Evolutionary conservation across 2,329 filamentous ascomycete species (phyloP).

Genomic region (Aspergillus persii): DNA sequence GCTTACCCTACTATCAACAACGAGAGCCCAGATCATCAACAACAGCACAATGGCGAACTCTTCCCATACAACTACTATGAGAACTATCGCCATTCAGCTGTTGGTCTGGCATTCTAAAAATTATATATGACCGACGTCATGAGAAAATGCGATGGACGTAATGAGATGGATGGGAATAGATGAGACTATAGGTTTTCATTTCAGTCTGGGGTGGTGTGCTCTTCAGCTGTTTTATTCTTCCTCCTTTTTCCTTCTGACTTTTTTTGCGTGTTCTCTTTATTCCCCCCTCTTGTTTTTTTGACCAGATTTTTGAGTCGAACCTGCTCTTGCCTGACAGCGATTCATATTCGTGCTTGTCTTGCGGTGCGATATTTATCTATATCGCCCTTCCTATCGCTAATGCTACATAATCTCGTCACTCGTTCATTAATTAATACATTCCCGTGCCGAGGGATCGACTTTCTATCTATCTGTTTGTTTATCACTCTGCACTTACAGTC

Average conservation of each 20-base stretch:
- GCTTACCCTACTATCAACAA: constrained; percentile 27
- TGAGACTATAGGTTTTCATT: neutral
- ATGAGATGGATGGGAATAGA: neutral
- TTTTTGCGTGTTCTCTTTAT: neutral
- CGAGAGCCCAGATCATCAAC: constrained; percentile 23
- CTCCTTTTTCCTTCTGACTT: neutral
- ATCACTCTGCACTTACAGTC: no score
- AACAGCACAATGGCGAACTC: constrained; percentile 6
- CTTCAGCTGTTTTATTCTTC: neutral
- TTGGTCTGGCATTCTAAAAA: constrained; percentile 34
- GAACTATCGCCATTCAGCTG: constrained; percentile 22
- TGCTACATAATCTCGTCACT: neutral
- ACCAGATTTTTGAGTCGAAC: neutral
- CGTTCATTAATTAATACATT: neutral
- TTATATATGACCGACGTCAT: neutral
- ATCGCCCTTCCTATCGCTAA: neutral
- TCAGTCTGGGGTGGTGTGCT: neutral
- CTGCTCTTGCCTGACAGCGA: neutral
- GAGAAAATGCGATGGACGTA: neutral
- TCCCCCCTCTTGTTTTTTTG: neutral
- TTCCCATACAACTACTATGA: constrained; percentile 11
- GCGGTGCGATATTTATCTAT: neutral
- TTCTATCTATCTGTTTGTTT: neutral
- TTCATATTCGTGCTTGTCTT: neutral
- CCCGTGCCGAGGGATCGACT: neutral